Conservation (phyloP, 169 alveolate genomes). For the Plasmodium blacklocki region DNA sequence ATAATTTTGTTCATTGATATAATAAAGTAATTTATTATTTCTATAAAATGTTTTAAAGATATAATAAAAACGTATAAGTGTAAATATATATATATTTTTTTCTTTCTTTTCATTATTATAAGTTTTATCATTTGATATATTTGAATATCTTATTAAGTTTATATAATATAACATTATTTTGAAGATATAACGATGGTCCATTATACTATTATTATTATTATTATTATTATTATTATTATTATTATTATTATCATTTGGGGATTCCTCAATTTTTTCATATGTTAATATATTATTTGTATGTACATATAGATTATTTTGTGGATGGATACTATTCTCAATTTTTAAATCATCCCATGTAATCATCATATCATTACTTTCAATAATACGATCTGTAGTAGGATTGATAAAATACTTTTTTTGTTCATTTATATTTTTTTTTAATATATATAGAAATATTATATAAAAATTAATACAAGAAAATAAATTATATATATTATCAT, state of each 20-base stretch:
- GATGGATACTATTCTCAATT: neutral
- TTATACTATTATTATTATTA: no score
- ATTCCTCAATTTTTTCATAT: no score
- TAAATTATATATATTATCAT: neutral
- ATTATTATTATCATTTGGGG: no score
- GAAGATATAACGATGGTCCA: neutral
- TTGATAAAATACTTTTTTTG: neutral
- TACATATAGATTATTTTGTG: neutral
- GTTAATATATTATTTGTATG: no score
- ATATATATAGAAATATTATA: neutral
- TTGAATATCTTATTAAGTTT: slow-evolving; percentile 13
- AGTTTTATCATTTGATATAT: neutral
- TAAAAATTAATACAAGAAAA: slow-evolving; percentile 17
- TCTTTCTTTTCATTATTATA: neutral
- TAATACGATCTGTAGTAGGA: no score
- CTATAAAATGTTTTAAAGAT: slow-evolving; percentile 23
- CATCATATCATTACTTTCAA: no score
- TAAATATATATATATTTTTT: neutral
- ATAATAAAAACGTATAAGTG: slow-evolving; percentile 35
- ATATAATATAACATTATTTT: slow-evolving; percentile 15
- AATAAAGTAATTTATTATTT: neutral
- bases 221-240: no score
- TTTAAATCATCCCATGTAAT: neutral
- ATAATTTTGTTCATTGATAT: slow-evolving; percentile 22
- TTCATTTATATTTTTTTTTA: neutral